Conservation (phyloP, 371 early-diverging fungal species). For the Ordospora pajunii region DNA sequence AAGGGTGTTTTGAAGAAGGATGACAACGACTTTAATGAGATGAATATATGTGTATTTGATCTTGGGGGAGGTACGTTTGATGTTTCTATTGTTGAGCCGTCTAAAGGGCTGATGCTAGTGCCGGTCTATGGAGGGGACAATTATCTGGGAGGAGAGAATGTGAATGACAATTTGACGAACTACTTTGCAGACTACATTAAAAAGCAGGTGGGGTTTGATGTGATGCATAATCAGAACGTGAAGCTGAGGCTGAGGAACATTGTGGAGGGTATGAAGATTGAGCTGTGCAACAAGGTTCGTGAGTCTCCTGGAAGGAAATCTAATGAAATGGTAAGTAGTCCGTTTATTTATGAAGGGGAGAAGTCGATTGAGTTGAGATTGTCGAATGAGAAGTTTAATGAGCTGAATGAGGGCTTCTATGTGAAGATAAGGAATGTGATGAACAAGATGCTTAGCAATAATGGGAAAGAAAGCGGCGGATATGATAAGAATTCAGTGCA, state of each 20-base stretch:
- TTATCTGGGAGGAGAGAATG: conserved; percentile 61
- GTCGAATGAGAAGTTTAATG: conserved; percentile 90
- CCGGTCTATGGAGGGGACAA: conserved; percentile 61
- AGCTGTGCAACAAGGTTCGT: conserved; percentile 36
- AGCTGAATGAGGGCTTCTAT: conserved; percentile 83
- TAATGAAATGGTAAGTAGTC: neutral
- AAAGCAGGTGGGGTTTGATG: conserved; percentile 35
- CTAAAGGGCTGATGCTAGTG: conserved; percentile 54
- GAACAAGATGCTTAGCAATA: conserved; percentile 30
- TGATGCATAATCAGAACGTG: conserved; percentile 16
- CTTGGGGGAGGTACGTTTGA: conserved; percentile 63
- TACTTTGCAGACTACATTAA: conserved; percentile 50
- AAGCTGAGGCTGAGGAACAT: conserved; percentile 65
- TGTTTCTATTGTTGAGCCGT: conserved; percentile 59
- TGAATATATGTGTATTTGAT: conserved; percentile 62
- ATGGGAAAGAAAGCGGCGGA: conserved; percentile 12
- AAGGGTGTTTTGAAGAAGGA: conserved; percentile 67
- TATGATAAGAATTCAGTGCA: conserved; percentile 63
- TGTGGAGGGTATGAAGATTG: conserved; percentile 35
- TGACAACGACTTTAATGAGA: conserved; percentile 65
- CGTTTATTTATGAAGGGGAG: conserved; percentile 38
- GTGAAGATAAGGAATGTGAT: conserved; percentile 86
- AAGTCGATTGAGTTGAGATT: conserved; percentile 66
- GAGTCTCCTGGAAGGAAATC: conserved; percentile 24
- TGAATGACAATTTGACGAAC: conserved; percentile 58